Evolutionary conservation across 2,329 filamentous ascomycete species (phyloP).

Genomic region (Penicillium sp.): DNA sequence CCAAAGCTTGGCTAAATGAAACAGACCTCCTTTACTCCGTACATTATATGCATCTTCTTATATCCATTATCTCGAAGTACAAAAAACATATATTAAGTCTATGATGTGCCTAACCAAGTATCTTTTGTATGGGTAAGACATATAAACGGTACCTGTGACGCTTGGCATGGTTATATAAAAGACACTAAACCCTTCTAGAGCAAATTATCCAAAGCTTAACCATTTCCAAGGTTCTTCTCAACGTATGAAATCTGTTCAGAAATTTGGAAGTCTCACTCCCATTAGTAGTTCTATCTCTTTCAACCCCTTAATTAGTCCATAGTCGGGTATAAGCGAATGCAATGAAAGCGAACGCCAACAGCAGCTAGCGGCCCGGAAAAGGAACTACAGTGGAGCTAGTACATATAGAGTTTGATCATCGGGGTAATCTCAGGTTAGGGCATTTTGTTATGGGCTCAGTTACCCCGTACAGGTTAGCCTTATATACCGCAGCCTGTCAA

Average conservation of each 20-base stretch:
- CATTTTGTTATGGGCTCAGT: neutral
- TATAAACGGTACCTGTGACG: no score
- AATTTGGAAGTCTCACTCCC: neutral
- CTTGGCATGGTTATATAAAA: neutral
- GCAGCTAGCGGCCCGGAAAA: neutral
- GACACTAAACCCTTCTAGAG: neutral
- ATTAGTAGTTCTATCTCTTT: neutral
- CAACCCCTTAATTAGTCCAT: neutral
- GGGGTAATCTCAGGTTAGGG: neutral
- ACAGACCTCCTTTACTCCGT: no score
- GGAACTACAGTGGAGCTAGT: neutral
- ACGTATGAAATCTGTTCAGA: no score
- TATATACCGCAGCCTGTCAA: neutral
- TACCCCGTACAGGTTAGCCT: neutral
- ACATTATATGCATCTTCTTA: no score
- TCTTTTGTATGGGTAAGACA: no score
- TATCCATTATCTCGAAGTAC: no score
- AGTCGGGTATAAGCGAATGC: neutral
- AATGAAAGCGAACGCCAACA: neutral
- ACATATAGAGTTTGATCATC: neutral
- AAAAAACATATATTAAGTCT: no score
- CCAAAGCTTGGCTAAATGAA: no score
- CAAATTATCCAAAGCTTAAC: neutral
- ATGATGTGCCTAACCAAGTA: no score
- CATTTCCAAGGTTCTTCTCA: neutral